Evolutionary conservation across 371 early-diverging fungal genomes (phyloP).

Genomic region (Rhizomucor miehei): DNA sequence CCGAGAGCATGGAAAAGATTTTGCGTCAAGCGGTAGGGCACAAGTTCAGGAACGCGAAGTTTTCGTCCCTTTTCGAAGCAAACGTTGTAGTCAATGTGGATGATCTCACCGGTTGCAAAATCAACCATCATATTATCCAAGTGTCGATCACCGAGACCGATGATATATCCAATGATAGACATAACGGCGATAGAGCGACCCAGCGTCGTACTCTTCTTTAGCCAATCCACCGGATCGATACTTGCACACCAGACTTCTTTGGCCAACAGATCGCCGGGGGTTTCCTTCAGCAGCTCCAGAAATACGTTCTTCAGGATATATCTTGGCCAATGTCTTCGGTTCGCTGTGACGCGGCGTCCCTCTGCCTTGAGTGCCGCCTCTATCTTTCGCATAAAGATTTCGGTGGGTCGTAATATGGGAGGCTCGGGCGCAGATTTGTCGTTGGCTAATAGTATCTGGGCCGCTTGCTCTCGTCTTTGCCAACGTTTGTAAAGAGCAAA

Average conservation of each 20-base stretch:
- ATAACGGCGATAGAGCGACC: conserved; percentile 90
- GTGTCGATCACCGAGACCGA: conserved; percentile 99
- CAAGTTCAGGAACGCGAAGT: conserved; percentile 91
- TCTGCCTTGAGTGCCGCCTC: conserved; percentile 44
- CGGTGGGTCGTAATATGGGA: conserved; percentile 27
- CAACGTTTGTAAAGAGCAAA: conserved; percentile 53
- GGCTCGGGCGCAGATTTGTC: conserved; percentile 3
- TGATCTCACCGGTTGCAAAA: conserved; percentile 75
- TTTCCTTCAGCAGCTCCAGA: conserved; percentile 57
- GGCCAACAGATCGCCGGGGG: conserved; percentile 66
- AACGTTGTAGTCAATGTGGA: conserved; percentile 98
- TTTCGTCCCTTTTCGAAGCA: conserved; percentile 94
- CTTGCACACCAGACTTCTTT: conserved; percentile 57
- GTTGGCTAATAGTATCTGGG: conserved; percentile 35
- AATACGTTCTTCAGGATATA: conserved; percentile 60
- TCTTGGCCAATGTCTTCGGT: conserved; percentile 65
- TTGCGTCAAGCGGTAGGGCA: conserved; percentile 95
- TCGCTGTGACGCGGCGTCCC: conserved; percentile 47
- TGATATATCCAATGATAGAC: conserved; percentile 93
- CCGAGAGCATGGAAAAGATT: conserved; percentile 81
- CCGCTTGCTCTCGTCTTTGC: conserved; percentile 54
- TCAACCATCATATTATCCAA: conserved; percentile 97
- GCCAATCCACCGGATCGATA: conserved; percentile 66
- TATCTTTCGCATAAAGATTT: conserved; percentile 42
- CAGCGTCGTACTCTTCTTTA: conserved; percentile 69